Conservation (phyloP, 139 green algal genomes). For the Chlamydomonas incerta region DNA sequence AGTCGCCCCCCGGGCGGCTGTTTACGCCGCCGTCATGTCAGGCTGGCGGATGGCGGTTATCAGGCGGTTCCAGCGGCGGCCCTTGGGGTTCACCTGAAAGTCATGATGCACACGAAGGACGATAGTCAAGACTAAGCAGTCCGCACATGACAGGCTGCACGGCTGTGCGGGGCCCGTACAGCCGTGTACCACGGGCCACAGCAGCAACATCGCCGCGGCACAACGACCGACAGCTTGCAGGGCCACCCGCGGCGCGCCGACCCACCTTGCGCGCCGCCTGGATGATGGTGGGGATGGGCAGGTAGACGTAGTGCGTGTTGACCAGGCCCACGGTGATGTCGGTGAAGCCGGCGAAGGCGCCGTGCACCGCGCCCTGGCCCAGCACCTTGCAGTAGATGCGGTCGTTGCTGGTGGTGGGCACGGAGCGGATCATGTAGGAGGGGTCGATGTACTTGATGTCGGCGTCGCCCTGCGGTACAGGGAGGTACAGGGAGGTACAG, state of each 20-base stretch:
- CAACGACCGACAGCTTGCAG: background rate
- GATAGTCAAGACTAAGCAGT: no score
- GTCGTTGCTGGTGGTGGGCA: conserved; percentile 90
- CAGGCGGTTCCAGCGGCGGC: conserved; percentile 74
- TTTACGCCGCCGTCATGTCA: conserved; percentile 56
- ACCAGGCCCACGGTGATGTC: conserved; percentile 92
- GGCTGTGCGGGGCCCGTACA: no score
- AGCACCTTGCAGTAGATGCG: conserved; percentile 96
- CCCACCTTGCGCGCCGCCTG: conserved; percentile 64
- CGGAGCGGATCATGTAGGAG: conserved; percentile 96
- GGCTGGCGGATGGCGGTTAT: conserved; percentile 87
- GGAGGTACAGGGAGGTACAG: no score
- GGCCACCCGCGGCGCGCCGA: background rate
- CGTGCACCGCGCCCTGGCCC: conserved; percentile 95
- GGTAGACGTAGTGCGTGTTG: conserved; percentile 93
- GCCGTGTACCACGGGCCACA: no score
- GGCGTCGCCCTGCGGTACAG: conserved; percentile 59
- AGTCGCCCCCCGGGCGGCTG: no score
- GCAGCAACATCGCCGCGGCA: background rate
- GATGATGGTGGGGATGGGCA: conserved; percentile 93
- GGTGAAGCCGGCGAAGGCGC: conserved; percentile 94
- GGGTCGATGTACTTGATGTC: conserved; percentile 98
- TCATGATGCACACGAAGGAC: no score
- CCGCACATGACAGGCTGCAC: no score
- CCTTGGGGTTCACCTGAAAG: conserved; percentile 62